Conservation (phyloP, 257 asterid genomes). For the Nicotiana knightiana region DNA sequence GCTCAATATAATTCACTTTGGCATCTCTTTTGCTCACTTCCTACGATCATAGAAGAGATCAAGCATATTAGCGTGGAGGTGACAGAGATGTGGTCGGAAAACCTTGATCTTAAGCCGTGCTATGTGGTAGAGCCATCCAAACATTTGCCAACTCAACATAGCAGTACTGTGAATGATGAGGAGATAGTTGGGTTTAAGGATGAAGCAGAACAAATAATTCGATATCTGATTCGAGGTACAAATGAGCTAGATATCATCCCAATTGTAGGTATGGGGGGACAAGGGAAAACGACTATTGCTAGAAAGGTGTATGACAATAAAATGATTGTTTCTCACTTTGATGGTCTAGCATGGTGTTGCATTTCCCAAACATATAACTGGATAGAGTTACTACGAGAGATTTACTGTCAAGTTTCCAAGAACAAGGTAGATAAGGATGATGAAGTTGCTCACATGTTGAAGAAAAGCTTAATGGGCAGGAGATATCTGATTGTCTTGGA, state of each 20-base stretch:
- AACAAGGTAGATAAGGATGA: not conserved
- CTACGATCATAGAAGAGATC: not conserved
- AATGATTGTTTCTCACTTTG: not conserved
- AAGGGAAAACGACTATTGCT: not conserved
- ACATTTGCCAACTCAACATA: not conserved
- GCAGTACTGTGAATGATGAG: not conserved
- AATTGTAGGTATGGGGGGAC: conserved; percentile 10
- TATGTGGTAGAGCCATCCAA: not conserved
- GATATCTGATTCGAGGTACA: not conserved
- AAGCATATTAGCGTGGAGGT: not conserved
- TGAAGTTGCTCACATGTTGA: not conserved
- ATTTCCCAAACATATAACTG: not conserved
- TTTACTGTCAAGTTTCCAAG: not conserved
- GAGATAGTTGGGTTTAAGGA: not conserved
- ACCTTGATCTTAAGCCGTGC: not conserved
- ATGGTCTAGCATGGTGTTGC: conserved; percentile 3
- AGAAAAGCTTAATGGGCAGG: not conserved
- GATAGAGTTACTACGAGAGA: not conserved
- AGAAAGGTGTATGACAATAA: not conserved
- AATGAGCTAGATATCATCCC: not conserved
- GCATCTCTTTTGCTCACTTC: not conserved
- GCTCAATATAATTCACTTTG: not conserved
- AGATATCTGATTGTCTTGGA: conserved; percentile 11
- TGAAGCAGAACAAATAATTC: not conserved
- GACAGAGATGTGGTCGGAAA: not conserved